Base-by-base conservation (phyloP, 2,329 filamentous ascomycete genomes). In the Knufia petricola region DNA sequence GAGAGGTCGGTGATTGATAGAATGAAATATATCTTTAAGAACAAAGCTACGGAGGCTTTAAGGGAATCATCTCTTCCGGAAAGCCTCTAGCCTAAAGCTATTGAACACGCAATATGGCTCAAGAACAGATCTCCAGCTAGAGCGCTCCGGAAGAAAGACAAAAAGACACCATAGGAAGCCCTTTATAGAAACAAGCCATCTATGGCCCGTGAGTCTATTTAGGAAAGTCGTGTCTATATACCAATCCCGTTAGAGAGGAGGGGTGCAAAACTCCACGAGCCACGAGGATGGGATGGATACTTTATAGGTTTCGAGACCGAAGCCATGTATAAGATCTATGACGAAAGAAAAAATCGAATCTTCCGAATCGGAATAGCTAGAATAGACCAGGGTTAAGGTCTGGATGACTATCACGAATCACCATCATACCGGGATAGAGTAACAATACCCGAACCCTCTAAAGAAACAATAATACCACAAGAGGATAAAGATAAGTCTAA, bases 41-140 rank as follows among this genome's bases (percentile, higher is more conserved):
- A n/a, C n/a, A n/a, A n/a, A n/a, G n/a, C n/a, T n/a, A n/a, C n/a
- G n/a, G n/a, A n/a, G n/a, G n/a, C n/a, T n/a, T n/a, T n/a, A n/a
- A n/a, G n/a, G n/a, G n/a, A n/a, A n/a, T n/a, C n/a, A n/a, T n/a
- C n/a, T n/a, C n/a, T n/a, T n/a, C 28, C 26, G 32, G 45, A 48
- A 21, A 48, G 19, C 4, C 21, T 48, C 4, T 48, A 32, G 45
- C 45, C 32, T 17, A 32, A 48, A 21, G 45, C 45, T 17, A n/a
- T 39, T 26, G 20, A 51, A 19, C 31, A 51, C 38, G 44, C 49
- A 12, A 44, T 51, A 10, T 51, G 23, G 23, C 44, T 51, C 1
- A 51, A 51, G 39, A 51, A 51, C 43, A 13, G 49, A 34, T 1
- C 24, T 13, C 49, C 49, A 2, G 45, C 49, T 9, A 8, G 49